Percentiles rank a stretch among this genome's conserved stretches.
Conservation (phyloP, 345 rosid species). For the Noccaea bulbosa region DNA sequence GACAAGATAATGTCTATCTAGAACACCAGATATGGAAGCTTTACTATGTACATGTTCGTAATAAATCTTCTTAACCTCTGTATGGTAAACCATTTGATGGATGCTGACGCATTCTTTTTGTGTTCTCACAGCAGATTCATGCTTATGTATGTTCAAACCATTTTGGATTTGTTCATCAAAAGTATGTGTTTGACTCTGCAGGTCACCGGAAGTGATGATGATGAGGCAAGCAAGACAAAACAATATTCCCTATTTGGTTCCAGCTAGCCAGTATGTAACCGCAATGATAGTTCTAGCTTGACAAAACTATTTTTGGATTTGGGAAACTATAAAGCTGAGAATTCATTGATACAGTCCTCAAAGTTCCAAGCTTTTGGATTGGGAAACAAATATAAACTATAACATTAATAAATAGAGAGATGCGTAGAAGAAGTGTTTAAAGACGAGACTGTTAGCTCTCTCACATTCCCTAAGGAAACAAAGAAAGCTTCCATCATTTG, state of each 20-base stretch:
- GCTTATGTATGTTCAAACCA: too few species aligned
- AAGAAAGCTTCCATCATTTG: constrained; percentile 34
- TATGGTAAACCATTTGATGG: too few species aligned
- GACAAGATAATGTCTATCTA: too few species aligned
- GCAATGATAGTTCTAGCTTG: too few species aligned
- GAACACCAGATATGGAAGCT: too few species aligned
- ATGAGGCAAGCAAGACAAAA: constrained; percentile 38
- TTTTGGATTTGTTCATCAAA: too few species aligned
- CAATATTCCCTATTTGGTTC: constrained; percentile 51
- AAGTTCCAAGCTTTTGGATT: constrained; percentile 32
- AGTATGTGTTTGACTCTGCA: constrained; percentile 33
- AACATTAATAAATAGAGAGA: constrained; percentile 33
- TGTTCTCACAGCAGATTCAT: too few species aligned
- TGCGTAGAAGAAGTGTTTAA: constrained; percentile 13
- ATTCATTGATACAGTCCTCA: constrained; percentile 36
- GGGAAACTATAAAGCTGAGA: constrained; percentile 22
- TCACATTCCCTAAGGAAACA: constrained; percentile 34
- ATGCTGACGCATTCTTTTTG: too few species aligned
- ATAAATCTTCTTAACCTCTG: too few species aligned
- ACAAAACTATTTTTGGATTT: constrained; percentile 8
- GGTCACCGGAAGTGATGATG: constrained; percentile 67
- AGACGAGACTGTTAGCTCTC: constrained; percentile 31
- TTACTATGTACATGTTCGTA: too few species aligned
- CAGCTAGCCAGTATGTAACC: constrained; percentile 61
- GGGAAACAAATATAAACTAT: constrained; percentile 34